Base-by-base conservation (phyloP, 1,284 basidiomycete species). In the Cryptococcus sp. region DNA sequence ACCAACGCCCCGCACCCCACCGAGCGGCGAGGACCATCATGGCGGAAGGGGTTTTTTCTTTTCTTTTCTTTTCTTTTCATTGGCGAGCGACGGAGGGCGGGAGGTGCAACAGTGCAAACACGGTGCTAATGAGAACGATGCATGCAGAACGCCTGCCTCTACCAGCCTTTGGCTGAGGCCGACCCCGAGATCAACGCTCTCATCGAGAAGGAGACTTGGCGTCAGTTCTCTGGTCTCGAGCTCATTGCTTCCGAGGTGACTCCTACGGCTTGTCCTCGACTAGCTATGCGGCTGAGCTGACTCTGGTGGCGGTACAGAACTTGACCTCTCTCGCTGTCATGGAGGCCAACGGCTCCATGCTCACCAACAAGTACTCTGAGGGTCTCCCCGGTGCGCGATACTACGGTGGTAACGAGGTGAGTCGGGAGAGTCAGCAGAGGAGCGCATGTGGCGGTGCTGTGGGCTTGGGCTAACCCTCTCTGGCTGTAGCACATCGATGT, bases 181-280 rank as follows among this genome's bases (percentile, higher is more conserved):
- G 94, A 98, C 80, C 94, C 94, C 60, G 91, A 90, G 79, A 87
- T 98, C 69, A 85, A 93, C 79, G 89, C 92, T 78, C 90, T 98
- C 82, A 91, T 98, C 80, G 93, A 98, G 82, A 91, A 96, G 83
- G 95, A 98, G 84, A 95, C 91, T 79, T 97, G 92, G 91, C 82
- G 93, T 70, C 95, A 98, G 82, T 97, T 90, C 80, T 91, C 91
- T 52, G 96, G 96, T 61, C 87, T 99, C 63, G 96, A 98, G 56
- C 60, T 71, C 51, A 69, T 70, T 59, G 62, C 64, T 55, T 77
- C 77, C 49, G 75, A 77, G 73, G 77, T 75, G 59, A 63, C 75
- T 64, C 33, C 47, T 15, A 28, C 47, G 16, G 16, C 16, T 28
- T 46, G 4, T 15, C 33, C n/a, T 24, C 46, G 21, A 46, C 45